Base-by-base conservation (phyloP, 345 rosid species). In the Eucalyptus polybractea region DNA sequence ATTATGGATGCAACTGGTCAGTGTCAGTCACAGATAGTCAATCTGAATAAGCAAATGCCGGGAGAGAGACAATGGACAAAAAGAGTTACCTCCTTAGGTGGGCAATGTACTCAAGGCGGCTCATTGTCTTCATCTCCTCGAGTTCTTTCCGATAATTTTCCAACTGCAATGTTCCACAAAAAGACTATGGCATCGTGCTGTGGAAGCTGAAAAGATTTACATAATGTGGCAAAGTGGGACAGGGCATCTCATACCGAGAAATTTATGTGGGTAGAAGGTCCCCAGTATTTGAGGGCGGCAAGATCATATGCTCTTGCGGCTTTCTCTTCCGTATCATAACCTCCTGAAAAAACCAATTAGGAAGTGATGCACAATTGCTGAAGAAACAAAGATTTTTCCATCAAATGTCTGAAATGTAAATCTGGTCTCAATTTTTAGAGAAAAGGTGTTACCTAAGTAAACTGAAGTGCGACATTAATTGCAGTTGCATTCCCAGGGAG, bases 281-380 rank as follows among this genome's bases (percentile, higher is more conserved):
- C 98, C 97, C 96, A 95, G 90, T 95, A 93, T 91, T 94, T 95
- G 1, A 96, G 96, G 44, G 97, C 97, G 21, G 95, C 98, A 72
- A 96, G 95, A 93, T 96, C 98, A 91, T 96, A 95, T 56, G 98
- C 94, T 89, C 94, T 94, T 14, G 98, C 97, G 51, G 98, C 98
- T 91, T 95, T 94, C 87, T 93, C 96, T 90, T 96, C 96, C 93
- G 92, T 94, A 80, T 94, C 95, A 93, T 96, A 95, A 72, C 96
- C 97, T 25, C 98, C 98, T 96, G 90, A 81, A 87, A 58, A 17
- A 89, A 45, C 83, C 86, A 88, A 31, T 24, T 47, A 47, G 69
- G 67, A 33, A 33, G 27, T n/a, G 21, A 89, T 37, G 83, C 47
- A 76, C 83, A 76, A 40, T 76, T 37, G 83, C 47, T 37, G 83